Evolutionary conservation across 805 yeast genomes (phyloP), one percentile per base, ranked within the genome.

Genomic region (Spathaspora passalidarum): DNA sequence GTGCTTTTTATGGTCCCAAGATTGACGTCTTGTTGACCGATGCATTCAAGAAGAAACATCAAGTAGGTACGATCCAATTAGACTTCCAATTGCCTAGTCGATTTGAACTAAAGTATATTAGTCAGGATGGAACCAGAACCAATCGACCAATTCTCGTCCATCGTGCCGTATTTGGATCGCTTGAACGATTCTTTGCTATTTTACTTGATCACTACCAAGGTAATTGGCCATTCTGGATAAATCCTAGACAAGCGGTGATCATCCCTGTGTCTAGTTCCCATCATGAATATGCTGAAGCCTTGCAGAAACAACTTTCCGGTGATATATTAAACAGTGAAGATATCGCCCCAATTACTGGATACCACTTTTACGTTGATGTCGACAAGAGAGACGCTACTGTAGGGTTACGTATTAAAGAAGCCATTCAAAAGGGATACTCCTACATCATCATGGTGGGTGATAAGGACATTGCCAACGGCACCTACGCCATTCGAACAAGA

Each of bases 161-260:
- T 61, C 75, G 99, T 46, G 99, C 99, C 0, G 89, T 92, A 1
- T 88, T 89, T 61, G 99, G 99, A 0, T 90, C 97, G 0, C 74
- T 94, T 7, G 99, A 94, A 63, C 75, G 99, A 57, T 94, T 94
- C 60, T 68, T 94, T 67, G 97, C 98, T 1, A 78, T 94, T 48
- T 70, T 94, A 49, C 81, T 94, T 43, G 98, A 94, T 61, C 95
- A 91, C 53, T 88, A 82, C 62, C 79, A 80, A 46, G 99, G 98
- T 0, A 84, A 84, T 54, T 94, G 98, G 98, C 99, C 99, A 8
- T 90, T 94, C 61, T 94, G 99, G 99, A 60, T 94, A 38, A 88
- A 85, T 52, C 97, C 98, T 5, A 76, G 95, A 50, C 99, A 94
- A 62, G 94, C 92, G 0, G 74, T 86, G 34, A 74, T 94, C 2